A percentile compares a stretch with the other conserved stretches of the same genome.
phyloP scores from a whole-genome alignment of 2,329 filamentous ascomycete species.

The Scolecobasidium constrictum region DNA sequence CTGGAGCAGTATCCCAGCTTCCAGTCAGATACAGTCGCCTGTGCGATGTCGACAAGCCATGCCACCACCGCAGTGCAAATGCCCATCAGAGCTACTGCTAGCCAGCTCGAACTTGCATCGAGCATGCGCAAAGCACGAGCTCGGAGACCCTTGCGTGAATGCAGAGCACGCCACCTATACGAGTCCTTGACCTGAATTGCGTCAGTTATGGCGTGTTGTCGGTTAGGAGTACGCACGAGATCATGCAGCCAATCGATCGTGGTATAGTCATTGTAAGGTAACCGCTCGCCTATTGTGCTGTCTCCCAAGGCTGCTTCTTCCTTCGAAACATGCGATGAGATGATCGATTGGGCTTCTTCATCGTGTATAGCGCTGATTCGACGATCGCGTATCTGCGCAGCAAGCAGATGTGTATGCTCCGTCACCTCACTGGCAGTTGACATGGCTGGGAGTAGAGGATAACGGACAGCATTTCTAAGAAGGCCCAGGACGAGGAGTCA shows the following conservation, averaged over 20 bases:
- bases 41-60: constrained; percentile 44
- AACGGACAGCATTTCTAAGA: too few relatives aligned
- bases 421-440: constrained; percentile 16
- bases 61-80: constrained; percentile 44
- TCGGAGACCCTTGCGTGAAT: constrained; percentile 31
- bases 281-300: constrained; percentile 40
- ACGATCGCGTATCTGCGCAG: constrained; percentile 17
- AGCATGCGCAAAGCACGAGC: constrained; percentile 29
- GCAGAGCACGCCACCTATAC: constrained; percentile 38
- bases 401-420: constrained; percentile 26
- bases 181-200: constrained; percentile 42
- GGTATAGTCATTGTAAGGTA: constrained; percentile 51
- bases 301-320: constrained; percentile 36
- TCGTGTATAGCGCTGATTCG: constrained; percentile 23
- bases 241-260: constrained; percentile 54
- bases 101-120: constrained; percentile 44
- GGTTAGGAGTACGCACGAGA: constrained; percentile 25
- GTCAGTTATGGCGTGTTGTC: background rate
- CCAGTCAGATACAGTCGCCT: constrained; percentile 45
- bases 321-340: constrained; percentile 32
- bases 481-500: too few relatives aligned
- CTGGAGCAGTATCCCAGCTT: constrained; percentile 44
- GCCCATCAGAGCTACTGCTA: constrained; percentile 44
- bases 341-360: constrained; percentile 29
- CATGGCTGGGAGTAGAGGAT: too few relatives aligned